Base-by-base conservation (phyloP, 306 rosid genomes). In the Quercus gilva region DNA sequence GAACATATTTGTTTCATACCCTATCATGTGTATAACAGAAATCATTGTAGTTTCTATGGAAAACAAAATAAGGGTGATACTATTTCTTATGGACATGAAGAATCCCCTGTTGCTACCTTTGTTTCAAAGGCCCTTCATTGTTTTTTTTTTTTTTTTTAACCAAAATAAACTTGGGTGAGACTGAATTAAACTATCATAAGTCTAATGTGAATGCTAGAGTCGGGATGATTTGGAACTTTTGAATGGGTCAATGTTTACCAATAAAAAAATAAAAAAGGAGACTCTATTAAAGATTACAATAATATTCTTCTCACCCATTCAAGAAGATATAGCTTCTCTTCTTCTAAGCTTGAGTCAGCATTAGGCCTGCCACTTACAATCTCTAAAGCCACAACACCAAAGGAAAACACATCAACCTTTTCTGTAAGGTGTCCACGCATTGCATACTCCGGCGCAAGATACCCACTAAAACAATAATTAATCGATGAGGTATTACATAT, bases 401-500 rank as follows among this genome's bases (percentile, higher is more conserved):
- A 92, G 37, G 97, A 89, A 84, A 91, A 94, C 11, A 94, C 92
- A 53, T 92, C 97, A 0, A 91, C 94, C 85, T 94, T 94, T 85
- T 94, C 96, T 0, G 98, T 94, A 6, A 92, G 92, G 85, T 88
- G 96, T 43, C 98, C 97, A 31, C 94, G 92, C 97, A 94, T 88
- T 59, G 98, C 97, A 77, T 88, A 94, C 77, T 92, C 94, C 23
- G 96, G 97, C 69, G 98, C 96, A 85, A 94, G 94, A 82, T 94
- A 94, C 59, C 96, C 98, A 63, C 97, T 94, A 52, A 78, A 89
- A 35, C 67, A 68, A 6, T 19, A 78, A 33, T 57, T 19, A 63
- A 80, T 56, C 13, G 5, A 75, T 12, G 31, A 21, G 55, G 75
- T 70, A 4, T 57, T 71, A 33, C 17, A 3, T 8, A 33, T 17